Base-by-base conservation (phyloP, 2,329 filamentous ascomycete species). In the Aureobasidium mangrovei region DNA sequence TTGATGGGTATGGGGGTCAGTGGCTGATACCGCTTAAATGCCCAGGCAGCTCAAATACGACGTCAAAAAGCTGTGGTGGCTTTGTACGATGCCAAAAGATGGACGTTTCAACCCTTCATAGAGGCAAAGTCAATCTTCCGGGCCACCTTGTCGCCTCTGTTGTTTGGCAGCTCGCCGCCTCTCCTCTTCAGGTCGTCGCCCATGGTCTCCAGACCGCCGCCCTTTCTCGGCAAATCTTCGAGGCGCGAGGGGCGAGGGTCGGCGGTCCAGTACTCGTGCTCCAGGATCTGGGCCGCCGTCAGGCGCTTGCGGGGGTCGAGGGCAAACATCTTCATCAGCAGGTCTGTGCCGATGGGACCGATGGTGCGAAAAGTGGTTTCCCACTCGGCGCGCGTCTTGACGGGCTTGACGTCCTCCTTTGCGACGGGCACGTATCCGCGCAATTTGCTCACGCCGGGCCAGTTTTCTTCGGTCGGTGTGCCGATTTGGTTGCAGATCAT, bases 381-480 rank as follows among this genome's bases (percentile, higher is more conserved):
- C 75, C 88, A 96, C 65, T 85, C 85, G 54, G 86, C 83, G 58
- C 80, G 79, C 1, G 82, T 81, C 58, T 81, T 79, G 26, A 79
- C 60, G 1, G 69, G 88, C 62, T 62, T 81, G 74, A 72, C 60
- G 58, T 82, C 77, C 54, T 72, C 69, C 54, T 80, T 64, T 58
- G 81, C 79, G 1, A 85, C 78, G 1, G 86, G 79, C n/a, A 90
- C 81, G 70, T 93, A 98, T 57, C 85, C 85, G 10, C 84, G 82
- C 8, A 98, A 75, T 59, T 82, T 82, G 4, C 83, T 83, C 6
- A 98, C 91, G 29, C 91, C 91, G 0, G 93, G 91, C 93, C 93
- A 98, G 67, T 90, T 91, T 12, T 93, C 88, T 67, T 98, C 93
- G 4, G 83, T 93, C 0, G 93, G 93, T 0, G 90, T 94, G 56